phyloP scores from a whole-genome alignment of 1,284 basidiomycete genomes.

The Apiotrichum mycotoxinovorans region DNA sequence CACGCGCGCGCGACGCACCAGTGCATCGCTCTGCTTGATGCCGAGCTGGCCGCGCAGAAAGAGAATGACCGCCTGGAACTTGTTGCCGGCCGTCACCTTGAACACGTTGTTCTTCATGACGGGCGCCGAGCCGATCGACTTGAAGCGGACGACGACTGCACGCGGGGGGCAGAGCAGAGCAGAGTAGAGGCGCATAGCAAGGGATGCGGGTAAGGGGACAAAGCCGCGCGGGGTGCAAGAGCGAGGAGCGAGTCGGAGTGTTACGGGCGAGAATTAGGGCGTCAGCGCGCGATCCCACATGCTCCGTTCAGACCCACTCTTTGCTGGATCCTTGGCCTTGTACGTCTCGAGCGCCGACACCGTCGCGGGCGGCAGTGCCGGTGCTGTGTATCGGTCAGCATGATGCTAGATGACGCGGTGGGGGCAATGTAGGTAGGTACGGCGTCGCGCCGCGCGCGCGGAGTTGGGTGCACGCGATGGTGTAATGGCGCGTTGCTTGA shows the following conservation, averaged over 20 bases:
- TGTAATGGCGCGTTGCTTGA: too few species aligned
- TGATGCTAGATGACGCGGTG: too few species aligned
- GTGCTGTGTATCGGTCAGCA: slow-evolving; percentile 1
- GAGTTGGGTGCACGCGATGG: too few species aligned
- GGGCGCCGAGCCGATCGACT: slow-evolving; percentile 95
- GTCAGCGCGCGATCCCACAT: too few species aligned
- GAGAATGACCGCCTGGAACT: slow-evolving; percentile 92
- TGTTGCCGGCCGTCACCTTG: slow-evolving; percentile 91
- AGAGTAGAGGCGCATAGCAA: too few species aligned
- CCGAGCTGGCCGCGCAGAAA: slow-evolving; percentile 87
- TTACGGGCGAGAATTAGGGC: too few species aligned
- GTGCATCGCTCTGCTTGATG: slow-evolving; percentile 79
- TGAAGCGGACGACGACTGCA: slow-evolving; percentile 92
- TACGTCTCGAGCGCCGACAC: slow-evolving; percentile 72
- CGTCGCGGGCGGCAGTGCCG: slow-evolving; percentile 40
- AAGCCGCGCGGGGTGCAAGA: too few species aligned
- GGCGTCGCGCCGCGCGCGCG: neutral
- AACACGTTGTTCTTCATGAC: slow-evolving; percentile 99
- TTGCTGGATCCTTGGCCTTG: slow-evolving; percentile 75
- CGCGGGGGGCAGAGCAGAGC: neutral
- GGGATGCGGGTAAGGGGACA: too few species aligned
- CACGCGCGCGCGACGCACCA: slow-evolving; percentile 60
- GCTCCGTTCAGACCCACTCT: slow-evolving; percentile 56
- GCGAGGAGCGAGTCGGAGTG: too few species aligned
- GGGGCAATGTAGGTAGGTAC: neutral